phyloP scores from a whole-genome alignment of 495 filamentous ascomycete genomes.

The Penicillium malachiteum region DNA sequence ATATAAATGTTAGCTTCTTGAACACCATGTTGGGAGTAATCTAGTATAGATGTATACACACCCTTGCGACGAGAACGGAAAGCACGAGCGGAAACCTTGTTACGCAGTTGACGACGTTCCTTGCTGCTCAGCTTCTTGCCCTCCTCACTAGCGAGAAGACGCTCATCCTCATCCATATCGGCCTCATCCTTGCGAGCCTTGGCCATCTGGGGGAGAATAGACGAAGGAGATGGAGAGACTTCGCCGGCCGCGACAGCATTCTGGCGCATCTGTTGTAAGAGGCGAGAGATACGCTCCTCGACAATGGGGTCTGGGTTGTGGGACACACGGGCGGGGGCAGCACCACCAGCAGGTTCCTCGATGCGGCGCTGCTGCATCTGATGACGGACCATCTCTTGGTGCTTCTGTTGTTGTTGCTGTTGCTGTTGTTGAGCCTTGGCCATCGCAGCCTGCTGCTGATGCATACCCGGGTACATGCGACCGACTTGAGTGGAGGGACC shows the following conservation, averaged over 20 bases:
- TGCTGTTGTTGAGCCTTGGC: conserved; percentile 72
- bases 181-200: conserved; percentile 86
- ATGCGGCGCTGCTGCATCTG: conserved; percentile 46
- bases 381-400: conserved; percentile 62
- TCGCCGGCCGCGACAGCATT: conserved; percentile 56
- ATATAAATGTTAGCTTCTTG: conserved; percentile 42
- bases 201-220: conserved; percentile 47
- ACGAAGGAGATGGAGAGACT: conserved; percentile 43
- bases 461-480: conserved; percentile 84
- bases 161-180: conserved; percentile 98
- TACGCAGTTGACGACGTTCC: conserved; percentile 88
- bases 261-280: conserved; percentile 80
- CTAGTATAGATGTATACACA: conserved; percentile 42
- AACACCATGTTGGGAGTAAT: neutral
- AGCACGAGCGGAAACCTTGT: conserved; percentile 96
- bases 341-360: conserved; percentile 26
- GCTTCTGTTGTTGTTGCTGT: conserved; percentile 65
- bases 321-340: conserved; percentile 40
- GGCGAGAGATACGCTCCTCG: conserved; percentile 81
- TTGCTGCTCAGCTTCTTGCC: conserved; percentile 96
- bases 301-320: conserved; percentile 64
- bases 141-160: conserved; percentile 88
- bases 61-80: conserved; percentile 96
- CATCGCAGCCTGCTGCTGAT: conserved; percentile 81
- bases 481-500: conserved; percentile 57